These are phyloP conservation scores for Bipolaris zeicola DNA, from an alignment of 2,329 filamentous ascomycete species.

Conservation along the genomic window DNA sequence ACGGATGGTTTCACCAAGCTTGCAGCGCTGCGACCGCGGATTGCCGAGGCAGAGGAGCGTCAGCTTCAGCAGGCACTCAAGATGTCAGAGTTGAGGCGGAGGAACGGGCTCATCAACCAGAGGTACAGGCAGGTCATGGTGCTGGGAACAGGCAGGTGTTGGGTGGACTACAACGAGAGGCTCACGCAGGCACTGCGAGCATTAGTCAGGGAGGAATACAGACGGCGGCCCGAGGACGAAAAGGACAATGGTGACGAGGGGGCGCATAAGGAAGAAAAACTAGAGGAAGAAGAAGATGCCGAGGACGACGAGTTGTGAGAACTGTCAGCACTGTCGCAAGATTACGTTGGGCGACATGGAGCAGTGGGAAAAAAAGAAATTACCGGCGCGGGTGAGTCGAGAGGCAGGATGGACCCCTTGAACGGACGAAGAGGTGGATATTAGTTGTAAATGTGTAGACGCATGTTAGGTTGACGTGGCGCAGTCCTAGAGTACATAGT, in stretches of 20 bases:
- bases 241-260: neutral
- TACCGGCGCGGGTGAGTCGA: neutral
- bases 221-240: slow-evolving; percentile 55
- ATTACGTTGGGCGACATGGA: neutral
- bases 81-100: slow-evolving; percentile 66
- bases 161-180: slow-evolving; percentile 73
- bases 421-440: neutral
- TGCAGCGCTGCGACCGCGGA: slow-evolving; percentile 64
- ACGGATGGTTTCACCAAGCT: slow-evolving; percentile 58
- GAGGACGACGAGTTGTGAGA: slow-evolving; percentile 17
- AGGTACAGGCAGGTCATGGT: slow-evolving; percentile 76
- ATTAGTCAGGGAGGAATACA: slow-evolving; percentile 67
- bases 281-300: slow-evolving; percentile 14
- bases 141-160: slow-evolving; percentile 68
- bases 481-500: neutral
- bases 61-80: slow-evolving; percentile 67
- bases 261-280: slow-evolving; percentile 1
- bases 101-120: slow-evolving; percentile 61
- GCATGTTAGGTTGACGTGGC: slow-evolving; percentile 4
- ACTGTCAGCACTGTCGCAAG: neutral
- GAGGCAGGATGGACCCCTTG: neutral
- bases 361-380: neutral
- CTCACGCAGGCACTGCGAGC: slow-evolving; percentile 68
- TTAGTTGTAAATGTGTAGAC: neutral
- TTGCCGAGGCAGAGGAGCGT: slow-evolving; percentile 64